Percentiles rank a stretch among this genome's conserved stretches.
Conservation (phyloP, 768 basidiomycete genomes). For the Mycena epipterygia region DNA sequence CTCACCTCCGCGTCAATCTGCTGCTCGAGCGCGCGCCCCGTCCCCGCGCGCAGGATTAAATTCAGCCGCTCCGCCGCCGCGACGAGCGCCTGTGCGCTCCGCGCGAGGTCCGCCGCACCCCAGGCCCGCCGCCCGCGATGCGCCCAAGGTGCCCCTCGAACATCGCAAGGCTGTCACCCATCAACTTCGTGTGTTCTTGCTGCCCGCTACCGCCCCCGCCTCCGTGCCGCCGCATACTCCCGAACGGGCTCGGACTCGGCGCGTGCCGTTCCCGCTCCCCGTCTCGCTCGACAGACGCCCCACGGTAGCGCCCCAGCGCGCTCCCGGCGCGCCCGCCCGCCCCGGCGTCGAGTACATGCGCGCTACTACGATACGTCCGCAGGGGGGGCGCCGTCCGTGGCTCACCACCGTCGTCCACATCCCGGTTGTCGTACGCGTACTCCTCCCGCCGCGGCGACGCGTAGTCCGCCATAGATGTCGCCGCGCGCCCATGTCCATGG, state of each 20-base stretch:
- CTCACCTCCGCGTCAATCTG: conserved; percentile 85
- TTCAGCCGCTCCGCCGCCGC: conserved; percentile 78
- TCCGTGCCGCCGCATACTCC: conserved; percentile 36
- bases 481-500: conserved; percentile 52
- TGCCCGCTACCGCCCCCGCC: conserved; percentile 35
- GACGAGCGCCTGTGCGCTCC: conserved; percentile 74
- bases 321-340: conserved; percentile 37
- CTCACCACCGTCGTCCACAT: conserved; percentile 38
- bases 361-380: conserved; percentile 56
- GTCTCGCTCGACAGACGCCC: conserved; percentile 34
- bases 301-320: conserved; percentile 33
- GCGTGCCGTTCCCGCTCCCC: conserved; percentile 27
- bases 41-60: conserved; percentile 67
- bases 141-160: conserved; percentile 78
- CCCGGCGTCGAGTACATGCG: conserved; percentile 48
- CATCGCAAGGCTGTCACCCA: conserved; percentile 77
- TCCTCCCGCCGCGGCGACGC: conserved; percentile 45
- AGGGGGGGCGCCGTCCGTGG: conserved; percentile 54
- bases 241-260: conserved; percentile 47
- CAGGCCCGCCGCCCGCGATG: conserved; percentile 54
- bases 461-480: conserved; percentile 71
- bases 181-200: conserved; percentile 76
- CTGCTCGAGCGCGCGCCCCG: conserved; percentile 72
- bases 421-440: conserved; percentile 37
- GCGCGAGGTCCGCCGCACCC: conserved; percentile 65